Conservation (phyloP, 139 green algal species). For the Monoraphidium neglectum region DNA sequence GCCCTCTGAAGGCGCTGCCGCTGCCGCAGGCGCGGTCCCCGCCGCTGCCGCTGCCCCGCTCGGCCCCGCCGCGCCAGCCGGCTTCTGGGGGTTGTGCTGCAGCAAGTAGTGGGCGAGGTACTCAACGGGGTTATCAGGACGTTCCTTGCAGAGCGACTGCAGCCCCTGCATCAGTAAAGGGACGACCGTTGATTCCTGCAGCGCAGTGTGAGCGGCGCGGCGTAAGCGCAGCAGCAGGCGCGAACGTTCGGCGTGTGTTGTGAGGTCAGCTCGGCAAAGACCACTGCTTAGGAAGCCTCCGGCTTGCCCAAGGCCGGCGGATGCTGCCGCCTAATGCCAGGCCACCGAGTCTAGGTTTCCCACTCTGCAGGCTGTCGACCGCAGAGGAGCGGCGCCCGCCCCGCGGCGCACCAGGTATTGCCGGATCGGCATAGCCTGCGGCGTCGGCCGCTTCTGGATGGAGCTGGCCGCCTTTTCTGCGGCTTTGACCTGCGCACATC, state of each 20-base stretch:
- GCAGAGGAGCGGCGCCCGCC: too few relatives aligned
- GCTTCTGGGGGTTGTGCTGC: conserved; percentile 77
- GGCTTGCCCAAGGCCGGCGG: neutral
- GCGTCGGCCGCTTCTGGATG: conserved; percentile 57
- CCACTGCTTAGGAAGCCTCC: neutral
- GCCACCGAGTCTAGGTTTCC: too few relatives aligned
- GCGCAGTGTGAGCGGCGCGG: neutral
- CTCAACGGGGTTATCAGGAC: conserved; percentile 80
- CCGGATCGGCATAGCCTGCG: conserved; percentile 63
- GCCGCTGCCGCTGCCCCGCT: neutral
- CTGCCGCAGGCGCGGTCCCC: too few relatives aligned
- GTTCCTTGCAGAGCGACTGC: conserved; percentile 74
- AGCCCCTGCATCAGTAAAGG: conserved; percentile 81
- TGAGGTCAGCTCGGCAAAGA: neutral
- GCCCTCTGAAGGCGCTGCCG: too few relatives aligned
- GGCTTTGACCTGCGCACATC: conserved; percentile 50
- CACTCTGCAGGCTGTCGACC: too few relatives aligned
- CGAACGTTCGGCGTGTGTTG: neutral
- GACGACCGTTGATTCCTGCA: conserved; percentile 74
- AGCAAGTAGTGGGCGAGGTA: conserved; percentile 82
- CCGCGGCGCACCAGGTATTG: conserved; percentile 74
- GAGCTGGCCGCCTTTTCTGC: conserved; percentile 58
- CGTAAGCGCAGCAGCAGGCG: neutral
- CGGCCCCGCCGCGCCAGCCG: neutral
- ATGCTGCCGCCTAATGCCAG: neutral